phyloP scores from a whole-genome alignment of 768 basidiomycete species.

The Scleroderma bovista region DNA sequence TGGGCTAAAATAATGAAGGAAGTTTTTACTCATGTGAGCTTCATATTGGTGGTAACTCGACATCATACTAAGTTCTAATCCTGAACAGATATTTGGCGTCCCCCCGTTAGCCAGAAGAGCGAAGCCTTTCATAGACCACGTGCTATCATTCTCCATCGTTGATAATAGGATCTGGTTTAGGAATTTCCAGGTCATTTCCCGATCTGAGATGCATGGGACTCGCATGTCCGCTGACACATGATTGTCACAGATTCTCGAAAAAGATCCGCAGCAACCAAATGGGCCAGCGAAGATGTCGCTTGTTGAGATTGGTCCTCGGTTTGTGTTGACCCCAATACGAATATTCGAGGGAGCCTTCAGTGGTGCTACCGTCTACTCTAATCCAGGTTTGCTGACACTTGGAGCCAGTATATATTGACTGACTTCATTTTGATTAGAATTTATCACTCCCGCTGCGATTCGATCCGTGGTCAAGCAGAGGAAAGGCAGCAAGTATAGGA shows the following conservation, averaged over 20 bases:
- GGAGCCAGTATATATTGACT: background rate
- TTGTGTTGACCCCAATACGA: slow-evolving; percentile 94
- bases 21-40: slow-evolving; percentile 83
- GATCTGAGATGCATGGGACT: background rate
- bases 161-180: slow-evolving; percentile 99
- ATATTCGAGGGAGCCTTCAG: slow-evolving; percentile 98
- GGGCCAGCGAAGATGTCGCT: slow-evolving; percentile 83
- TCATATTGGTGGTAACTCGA: background rate
- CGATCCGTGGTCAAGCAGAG: slow-evolving; percentile 64
- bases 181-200: slow-evolving; percentile 80
- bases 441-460: slow-evolving; percentile 80
- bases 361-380: slow-evolving; percentile 92
- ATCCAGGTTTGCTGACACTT: slow-evolving; percentile 62
- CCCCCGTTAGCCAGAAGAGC: slow-evolving; percentile 85
- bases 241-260: slow-evolving; percentile 76
- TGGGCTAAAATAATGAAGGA: slow-evolving; percentile 88
- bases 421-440: slow-evolving; percentile 50
- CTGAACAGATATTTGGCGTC: slow-evolving; percentile 83
- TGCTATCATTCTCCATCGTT: slow-evolving; percentile 91
- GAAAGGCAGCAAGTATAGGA: slow-evolving; percentile 76
- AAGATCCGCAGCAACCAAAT: slow-evolving; percentile 84
- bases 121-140: slow-evolving; percentile 97
- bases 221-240: background rate
- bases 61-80: slow-evolving; percentile 1
- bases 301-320: slow-evolving; percentile 95